Conservation (phyloP, 2,329 filamentous ascomycete genomes). For the Neopestalotiopsis sp. region DNA sequence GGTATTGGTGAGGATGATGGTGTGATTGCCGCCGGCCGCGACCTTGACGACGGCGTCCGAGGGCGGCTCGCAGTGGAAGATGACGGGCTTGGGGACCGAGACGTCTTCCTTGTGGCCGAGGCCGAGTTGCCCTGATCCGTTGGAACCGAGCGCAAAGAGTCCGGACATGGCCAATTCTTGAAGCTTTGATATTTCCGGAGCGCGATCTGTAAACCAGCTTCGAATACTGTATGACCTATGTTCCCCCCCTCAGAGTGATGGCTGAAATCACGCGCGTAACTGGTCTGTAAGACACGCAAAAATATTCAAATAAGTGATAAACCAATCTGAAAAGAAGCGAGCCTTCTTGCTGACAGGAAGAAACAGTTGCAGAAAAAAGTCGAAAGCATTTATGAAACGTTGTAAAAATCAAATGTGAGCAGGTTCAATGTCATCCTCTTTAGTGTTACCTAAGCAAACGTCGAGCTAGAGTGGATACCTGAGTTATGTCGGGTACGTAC, state of each 20-base stretch:
- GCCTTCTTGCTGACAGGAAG: too few species aligned
- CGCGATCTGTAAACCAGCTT: neutral
- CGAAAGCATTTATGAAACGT: too few species aligned
- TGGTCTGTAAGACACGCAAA: too few species aligned
- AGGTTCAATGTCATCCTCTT: neutral
- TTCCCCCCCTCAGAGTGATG: too few species aligned
- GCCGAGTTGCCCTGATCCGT: constrained; percentile 76
- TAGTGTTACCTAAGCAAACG: neutral
- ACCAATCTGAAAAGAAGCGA: too few species aligned
- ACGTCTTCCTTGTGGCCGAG: constrained; percentile 75
- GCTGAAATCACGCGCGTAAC: too few species aligned
- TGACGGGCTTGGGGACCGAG: constrained; percentile 66
- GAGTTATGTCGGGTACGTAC: too few species aligned
- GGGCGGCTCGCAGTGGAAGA: constrained; percentile 54
- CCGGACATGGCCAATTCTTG: constrained; percentile 46
- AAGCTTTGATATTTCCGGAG: neutral
- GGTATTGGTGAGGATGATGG: constrained; percentile 68
- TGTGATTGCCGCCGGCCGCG: constrained; percentile 84
- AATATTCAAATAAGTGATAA: too few species aligned
- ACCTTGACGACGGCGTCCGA: constrained; percentile 44
- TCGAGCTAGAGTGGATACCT: neutral
- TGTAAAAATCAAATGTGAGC: too few species aligned
- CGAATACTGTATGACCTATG: too few species aligned
- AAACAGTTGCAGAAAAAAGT: too few species aligned
- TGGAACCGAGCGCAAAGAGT: constrained; percentile 76